Evolutionary conservation across 768 basidiomycete species (phyloP).

Genomic region (Mycena capillaripes): DNA sequence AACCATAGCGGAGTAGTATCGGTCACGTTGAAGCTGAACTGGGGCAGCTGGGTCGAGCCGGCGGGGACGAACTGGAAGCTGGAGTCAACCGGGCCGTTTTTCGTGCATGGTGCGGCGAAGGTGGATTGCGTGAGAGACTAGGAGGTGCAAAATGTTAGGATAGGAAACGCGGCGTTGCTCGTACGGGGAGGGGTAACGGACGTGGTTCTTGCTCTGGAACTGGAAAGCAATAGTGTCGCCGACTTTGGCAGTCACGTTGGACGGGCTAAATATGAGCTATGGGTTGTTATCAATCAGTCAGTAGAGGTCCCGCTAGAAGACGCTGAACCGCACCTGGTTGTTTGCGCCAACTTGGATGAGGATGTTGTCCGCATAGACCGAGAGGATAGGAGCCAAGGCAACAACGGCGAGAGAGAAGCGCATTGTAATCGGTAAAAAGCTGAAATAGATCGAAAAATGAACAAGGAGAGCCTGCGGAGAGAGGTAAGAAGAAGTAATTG

Average conservation of each 20-base stretch:
- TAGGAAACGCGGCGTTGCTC: too few species aligned
- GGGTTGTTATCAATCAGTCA: not conserved
- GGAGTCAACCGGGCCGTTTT: too few species aligned
- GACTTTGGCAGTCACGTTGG: not conserved
- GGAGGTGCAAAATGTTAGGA: too few species aligned
- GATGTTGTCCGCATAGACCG: not conserved
- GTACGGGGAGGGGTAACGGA: too few species aligned
- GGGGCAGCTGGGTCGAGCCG: too few species aligned
- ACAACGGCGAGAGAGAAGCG: not conserved
- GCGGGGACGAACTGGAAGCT: too few species aligned
- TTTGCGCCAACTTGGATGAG: not conserved
- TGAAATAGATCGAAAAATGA: not conserved
- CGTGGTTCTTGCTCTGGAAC: too few species aligned
- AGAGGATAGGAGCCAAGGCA: not conserved
- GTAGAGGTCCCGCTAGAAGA: not conserved
- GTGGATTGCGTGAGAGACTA: too few species aligned
- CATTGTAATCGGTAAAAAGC: not conserved
- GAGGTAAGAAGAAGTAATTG: not conserved
- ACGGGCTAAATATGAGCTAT: not conserved
- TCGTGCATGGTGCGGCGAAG: too few species aligned
- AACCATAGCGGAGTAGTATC: too few species aligned
- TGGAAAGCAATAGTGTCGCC: not conserved
- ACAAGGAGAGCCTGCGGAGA: not conserved
- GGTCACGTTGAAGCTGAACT: too few species aligned
- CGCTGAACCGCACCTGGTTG: not conserved